A percentile compares a stretch with the other conserved stretches of the same genome.
phyloP scores from a whole-genome alignment of 2,329 filamentous ascomycete species.

The Colletotrichum endophyticum region DNA sequence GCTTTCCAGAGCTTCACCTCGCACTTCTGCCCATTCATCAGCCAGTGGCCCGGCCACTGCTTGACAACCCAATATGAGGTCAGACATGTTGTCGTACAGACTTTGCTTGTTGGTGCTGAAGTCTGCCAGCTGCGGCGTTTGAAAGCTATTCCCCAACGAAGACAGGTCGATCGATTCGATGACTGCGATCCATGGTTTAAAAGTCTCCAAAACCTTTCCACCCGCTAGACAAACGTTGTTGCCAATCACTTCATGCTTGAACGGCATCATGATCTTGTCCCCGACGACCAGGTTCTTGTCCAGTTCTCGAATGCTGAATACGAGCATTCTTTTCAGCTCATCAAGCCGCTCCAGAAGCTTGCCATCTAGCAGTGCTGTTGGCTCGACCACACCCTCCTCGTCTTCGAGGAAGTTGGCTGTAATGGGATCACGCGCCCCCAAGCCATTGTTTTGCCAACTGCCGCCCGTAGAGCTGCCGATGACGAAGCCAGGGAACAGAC shows the following conservation, averaged over 20 bases:
- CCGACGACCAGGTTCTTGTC: conserved; percentile 81
- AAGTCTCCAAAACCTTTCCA: conserved; percentile 82
- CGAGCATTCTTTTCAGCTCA: conserved; percentile 82
- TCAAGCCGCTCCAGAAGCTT: conserved; percentile 83
- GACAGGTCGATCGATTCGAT: conserved; percentile 93
- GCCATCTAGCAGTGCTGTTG: conserved; percentile 75
- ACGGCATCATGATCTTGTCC: conserved; percentile 81
- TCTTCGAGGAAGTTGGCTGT: conserved; percentile 88
- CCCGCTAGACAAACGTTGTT: conserved; percentile 83
- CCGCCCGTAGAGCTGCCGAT: conserved; percentile 83
- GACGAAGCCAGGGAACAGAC: conserved; percentile 93
- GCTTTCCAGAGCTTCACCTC: conserved; percentile 87
- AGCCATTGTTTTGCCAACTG: conserved; percentile 81
- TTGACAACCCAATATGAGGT: conserved; percentile 87
- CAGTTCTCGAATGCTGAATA: conserved; percentile 84
- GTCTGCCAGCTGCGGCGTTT: conserved; percentile 84
- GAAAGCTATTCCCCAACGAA: conserved; percentile 76
- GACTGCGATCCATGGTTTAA: conserved; percentile 86
- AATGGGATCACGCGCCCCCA: conserved; percentile 70
- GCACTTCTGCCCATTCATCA: conserved; percentile 95
- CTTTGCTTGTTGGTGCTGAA: conserved; percentile 92
- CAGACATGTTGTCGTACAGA: conserved; percentile 90
- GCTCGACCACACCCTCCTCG: conserved; percentile 74
- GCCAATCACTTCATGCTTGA: conserved; percentile 79
- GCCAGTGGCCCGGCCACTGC: conserved; percentile 88